These are phyloP conservation scores for Fusarium lyarnte DNA, from an alignment of 2,329 filamentous ascomycete genomes.

Conservation along the genomic window DNA sequence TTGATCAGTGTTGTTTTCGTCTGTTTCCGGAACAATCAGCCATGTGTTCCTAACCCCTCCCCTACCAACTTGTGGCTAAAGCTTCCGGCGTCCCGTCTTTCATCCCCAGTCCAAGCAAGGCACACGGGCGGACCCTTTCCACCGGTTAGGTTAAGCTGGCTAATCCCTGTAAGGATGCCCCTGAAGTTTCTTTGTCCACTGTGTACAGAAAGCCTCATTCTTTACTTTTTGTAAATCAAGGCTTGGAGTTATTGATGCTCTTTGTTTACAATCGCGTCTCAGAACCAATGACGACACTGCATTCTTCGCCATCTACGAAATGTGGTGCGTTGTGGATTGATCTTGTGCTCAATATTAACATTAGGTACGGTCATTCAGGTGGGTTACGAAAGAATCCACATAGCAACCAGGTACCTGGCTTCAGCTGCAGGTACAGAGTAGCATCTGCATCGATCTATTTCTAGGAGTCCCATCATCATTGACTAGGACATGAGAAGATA, in stretches of 20 bases:
- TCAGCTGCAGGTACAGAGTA: neutral
- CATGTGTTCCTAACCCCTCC: neutral
- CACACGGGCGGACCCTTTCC: constrained; percentile 3
- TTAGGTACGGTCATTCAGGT: neutral
- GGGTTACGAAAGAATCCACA: neutral
- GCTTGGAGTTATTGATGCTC: neutral
- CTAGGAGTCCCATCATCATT: neutral
- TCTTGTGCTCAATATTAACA: neutral
- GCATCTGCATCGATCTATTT: neutral
- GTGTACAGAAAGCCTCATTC: constrained; percentile 16
- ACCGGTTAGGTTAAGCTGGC: neutral
- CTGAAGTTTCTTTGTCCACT: constrained; percentile 11
- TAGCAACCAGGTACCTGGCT: neutral
- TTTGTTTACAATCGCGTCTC: neutral
- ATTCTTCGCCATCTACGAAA: neutral
- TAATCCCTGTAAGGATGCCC: constrained; percentile 18
- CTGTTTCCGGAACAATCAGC: neutral
- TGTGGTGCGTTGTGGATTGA: neutral
- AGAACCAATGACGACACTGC: neutral
- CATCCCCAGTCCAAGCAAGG: neutral
- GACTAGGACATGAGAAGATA: neutral
- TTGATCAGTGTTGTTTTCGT: neutral
- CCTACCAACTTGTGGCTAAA: neutral
- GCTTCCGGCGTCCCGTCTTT: neutral
- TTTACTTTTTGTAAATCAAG: constrained; percentile 20